A percentile compares a stretch with the other conserved stretches of the same genome.
phyloP scores from a whole-genome alignment of 345 rosid genomes.

The Lumnitzera racemosa region DNA sequence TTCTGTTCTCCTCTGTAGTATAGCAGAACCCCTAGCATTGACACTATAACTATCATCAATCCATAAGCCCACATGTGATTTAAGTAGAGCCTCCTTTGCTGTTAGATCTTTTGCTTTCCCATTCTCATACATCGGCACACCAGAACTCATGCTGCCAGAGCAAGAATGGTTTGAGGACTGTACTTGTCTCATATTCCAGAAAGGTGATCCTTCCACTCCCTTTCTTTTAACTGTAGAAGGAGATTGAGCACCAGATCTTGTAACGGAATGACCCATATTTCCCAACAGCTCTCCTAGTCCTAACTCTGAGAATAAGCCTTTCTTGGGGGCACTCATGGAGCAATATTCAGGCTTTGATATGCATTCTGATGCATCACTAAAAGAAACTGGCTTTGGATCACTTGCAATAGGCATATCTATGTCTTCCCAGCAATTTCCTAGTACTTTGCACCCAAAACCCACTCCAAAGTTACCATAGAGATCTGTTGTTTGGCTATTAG shows the following conservation, averaged over 20 bases:
- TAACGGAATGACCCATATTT: constrained; percentile 28
- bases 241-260: constrained; percentile 24
- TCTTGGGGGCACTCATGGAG: constrained; percentile 22
- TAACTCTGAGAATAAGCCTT: constrained; percentile 73
- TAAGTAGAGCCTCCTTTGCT: constrained; percentile 23
- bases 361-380: constrained; percentile 23
- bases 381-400: constrained; percentile 4
- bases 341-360: constrained; percentile 21
- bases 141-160: constrained; percentile 21
- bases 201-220: constrained; percentile 36
- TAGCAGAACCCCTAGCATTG: constrained; percentile 30
- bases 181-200: constrained; percentile 13
- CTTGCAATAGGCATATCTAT: constrained; percentile 14
- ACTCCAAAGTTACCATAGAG: constrained; percentile 39
- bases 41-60: constrained; percentile 70
- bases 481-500: constrained; percentile 33
- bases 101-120: constrained; percentile 17
- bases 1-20: constrained; percentile 39
- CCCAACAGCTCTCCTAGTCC: constrained; percentile 56
- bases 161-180: constrained; percentile 20
- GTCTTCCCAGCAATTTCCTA: constrained; percentile 25
- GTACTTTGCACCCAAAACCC: constrained; percentile 13
- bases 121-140: constrained; percentile 14
- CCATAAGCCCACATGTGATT: constrained; percentile 56
- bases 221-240: constrained; percentile 37